A percentile compares a stretch with the other conserved stretches of the same genome.
These are phyloP conservation scores for Dendrocalamus latiflorus DNA, from an alignment of 202 grass and related monocot species.

Conservation along the genomic window DNA sequence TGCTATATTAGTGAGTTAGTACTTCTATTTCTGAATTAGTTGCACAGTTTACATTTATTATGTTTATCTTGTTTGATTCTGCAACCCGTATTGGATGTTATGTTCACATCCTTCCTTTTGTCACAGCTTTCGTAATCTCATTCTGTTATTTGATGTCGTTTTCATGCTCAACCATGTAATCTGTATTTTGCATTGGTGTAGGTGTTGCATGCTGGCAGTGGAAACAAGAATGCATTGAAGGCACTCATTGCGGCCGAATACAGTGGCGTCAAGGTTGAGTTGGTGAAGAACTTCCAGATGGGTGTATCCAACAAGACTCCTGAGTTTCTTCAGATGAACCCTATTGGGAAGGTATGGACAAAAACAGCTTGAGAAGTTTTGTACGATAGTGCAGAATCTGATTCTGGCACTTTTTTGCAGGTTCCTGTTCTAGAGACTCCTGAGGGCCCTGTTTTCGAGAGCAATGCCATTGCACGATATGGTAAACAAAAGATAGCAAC, in stretches of 20 bases:
- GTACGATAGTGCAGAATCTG: neutral
- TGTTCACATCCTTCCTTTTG: neutral
- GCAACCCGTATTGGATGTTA: neutral
- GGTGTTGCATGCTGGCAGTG: slow-evolving; percentile 30
- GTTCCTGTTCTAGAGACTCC: slow-evolving; percentile 74
- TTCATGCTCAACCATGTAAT: neutral
- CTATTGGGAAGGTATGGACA: slow-evolving; percentile 55
- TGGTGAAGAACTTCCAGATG: slow-evolving; percentile 58
- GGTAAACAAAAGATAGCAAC: slow-evolving; percentile 33
- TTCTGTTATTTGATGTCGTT: neutral
- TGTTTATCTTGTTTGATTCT: neutral
- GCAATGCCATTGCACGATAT: slow-evolving; percentile 78
- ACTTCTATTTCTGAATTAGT: neutral
- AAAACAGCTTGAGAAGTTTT: neutral
- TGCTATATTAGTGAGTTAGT: neutral
- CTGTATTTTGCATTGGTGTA: neutral
- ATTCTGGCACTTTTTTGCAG: slow-evolving; percentile 10
- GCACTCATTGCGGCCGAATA: slow-evolving; percentile 74
- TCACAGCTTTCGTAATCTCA: neutral
- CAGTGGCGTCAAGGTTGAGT: slow-evolving; percentile 47
- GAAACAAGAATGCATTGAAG: slow-evolving; percentile 82
- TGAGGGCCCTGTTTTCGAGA: slow-evolving; percentile 72
- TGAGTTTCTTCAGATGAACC: slow-evolving; percentile 82
- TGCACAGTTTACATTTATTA: neutral
- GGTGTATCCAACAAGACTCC: slow-evolving; percentile 72